Base-by-base conservation (phyloP, 2,329 filamentous ascomycete genomes). In the Mycogone perniciosa region DNA sequence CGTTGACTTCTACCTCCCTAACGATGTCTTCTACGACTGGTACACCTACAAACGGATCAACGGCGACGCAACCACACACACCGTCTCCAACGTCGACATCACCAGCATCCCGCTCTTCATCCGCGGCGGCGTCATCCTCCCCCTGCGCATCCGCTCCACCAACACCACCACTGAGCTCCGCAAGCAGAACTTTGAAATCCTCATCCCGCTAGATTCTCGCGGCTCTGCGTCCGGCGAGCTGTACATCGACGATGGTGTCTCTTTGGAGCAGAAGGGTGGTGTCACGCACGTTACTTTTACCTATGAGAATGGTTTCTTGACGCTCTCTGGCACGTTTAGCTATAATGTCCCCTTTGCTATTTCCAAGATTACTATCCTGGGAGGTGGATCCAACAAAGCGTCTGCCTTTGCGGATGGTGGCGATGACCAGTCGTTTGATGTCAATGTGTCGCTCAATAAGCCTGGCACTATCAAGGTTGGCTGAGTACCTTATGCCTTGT, bases 241-340 rank as follows among this genome's bases (percentile, higher is more conserved):
- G 51, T 93, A 91, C 64, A 69, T 93, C 5, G 89, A 93, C 58
- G 88, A 95, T 54, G 89, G 89, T 7, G 81, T 83, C 52, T 82
- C 77, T 29, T 59, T 91, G 45, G 70, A 79, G 52, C 86, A 87
- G 65, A 55, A 20, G 20, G 20, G 2, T 6, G 64, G 59, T 5
- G 79, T 73, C n/a, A 80, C 76, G 6, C 70, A 59, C 50, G 73
- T 90, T 47, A 65, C 70, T 10, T 87, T 91, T 58, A 59, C 63
- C 7, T 91, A 81, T 62, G 68, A 74, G 42, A 63, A 74, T 3
- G 77, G 78, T 33, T 67, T 69, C 50, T 72, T 87, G 27, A 67
- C 58, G 0, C 67, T 76, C 34, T 69, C 66, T 2, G 84, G 83
- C 0, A 64, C 60, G 2, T 86, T 84, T 60, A 76, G 67, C 1